Conservation (phyloP, 208 protist species). For the Trichomonas tenax region DNA sequence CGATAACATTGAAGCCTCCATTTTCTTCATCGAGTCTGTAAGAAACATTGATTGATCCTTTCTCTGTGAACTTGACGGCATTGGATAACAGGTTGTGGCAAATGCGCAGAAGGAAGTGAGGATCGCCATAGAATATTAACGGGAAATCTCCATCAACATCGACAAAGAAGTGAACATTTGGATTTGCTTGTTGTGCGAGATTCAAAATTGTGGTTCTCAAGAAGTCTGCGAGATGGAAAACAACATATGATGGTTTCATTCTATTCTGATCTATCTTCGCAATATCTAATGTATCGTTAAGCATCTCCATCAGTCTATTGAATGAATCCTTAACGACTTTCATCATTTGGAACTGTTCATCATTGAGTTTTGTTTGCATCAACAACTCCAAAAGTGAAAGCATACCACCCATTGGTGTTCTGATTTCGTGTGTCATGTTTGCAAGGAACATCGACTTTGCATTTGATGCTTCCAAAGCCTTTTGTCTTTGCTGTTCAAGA, state of each 20-base stretch:
- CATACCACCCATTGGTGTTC: constrained; percentile 26
- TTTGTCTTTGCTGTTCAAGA: neutral
- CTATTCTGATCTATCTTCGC: neutral
- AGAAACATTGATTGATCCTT: neutral
- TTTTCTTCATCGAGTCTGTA: neutral
- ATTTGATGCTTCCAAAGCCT: neutral
- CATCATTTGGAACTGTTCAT: constrained; percentile 3
- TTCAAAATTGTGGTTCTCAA: neutral
- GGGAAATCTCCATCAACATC: neutral
- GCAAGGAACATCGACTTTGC: constrained; percentile 17
- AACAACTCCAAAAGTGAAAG: neutral
- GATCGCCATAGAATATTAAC: neutral
- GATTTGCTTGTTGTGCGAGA: neutral
- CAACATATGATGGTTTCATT: neutral
- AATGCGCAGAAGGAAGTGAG: constrained; percentile 33
- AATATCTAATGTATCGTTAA: constrained; percentile 23
- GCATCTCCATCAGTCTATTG: neutral
- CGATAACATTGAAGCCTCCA: neutral
- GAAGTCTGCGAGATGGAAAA: neutral
- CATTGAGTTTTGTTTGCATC: neutral
- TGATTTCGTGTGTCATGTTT: constrained; percentile 27
- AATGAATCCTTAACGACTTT: neutral
- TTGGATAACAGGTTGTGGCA: constrained; percentile 40
- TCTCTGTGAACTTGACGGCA: constrained; percentile 42
- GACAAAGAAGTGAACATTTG: neutral